These are phyloP conservation scores for Gossypium lobatum DNA, from an alignment of 441 rosid species.

Conservation along the genomic window DNA sequence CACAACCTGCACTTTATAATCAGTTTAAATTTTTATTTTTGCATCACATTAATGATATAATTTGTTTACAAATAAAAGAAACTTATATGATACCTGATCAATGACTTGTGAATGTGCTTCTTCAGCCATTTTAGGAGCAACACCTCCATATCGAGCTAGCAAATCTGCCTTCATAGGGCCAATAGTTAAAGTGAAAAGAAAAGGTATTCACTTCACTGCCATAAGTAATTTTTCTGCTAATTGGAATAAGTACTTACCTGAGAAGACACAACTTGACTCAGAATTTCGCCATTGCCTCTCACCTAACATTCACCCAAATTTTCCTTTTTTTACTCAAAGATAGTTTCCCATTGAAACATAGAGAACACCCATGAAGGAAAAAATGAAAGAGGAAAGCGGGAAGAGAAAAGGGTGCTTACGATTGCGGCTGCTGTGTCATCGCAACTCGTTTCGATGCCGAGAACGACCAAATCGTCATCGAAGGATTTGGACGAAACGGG, in stretches of 20 bases:
- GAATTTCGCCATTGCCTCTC: slow-evolving; percentile 69
- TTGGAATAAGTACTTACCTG: slow-evolving; percentile 45
- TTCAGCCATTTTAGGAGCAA: slow-evolving; percentile 94
- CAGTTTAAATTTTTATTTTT: not conserved
- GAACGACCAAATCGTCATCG: slow-evolving; percentile 52
- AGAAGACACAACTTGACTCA: slow-evolving; percentile 89
- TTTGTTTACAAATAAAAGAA: not conserved
- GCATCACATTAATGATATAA: not conserved
- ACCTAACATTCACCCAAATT: slow-evolving; percentile 36
- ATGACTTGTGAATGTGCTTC: slow-evolving; percentile 78
- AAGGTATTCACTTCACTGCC: not conserved
- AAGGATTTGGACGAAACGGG: slow-evolving; percentile 14
- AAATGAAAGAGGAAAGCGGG: not conserved
- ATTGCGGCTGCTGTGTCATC: slow-evolving; percentile 96
- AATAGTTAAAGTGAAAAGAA: slow-evolving; percentile 22
- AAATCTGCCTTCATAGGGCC: slow-evolving; percentile 60
- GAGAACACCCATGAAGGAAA: not conserved
- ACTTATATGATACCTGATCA: slow-evolving; percentile 44
- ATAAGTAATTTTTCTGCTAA: not conserved
- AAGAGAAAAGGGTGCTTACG: slow-evolving; percentile 31
- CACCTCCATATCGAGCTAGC: slow-evolving; percentile 83
- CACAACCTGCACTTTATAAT: slow-evolving; percentile 53
- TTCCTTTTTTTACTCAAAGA: not conserved
- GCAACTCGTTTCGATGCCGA: slow-evolving; percentile 95
- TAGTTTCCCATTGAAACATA: not conserved